Conservation (phyloP, 768 basidiomycete species). For the Mycena galericulata region DNA sequence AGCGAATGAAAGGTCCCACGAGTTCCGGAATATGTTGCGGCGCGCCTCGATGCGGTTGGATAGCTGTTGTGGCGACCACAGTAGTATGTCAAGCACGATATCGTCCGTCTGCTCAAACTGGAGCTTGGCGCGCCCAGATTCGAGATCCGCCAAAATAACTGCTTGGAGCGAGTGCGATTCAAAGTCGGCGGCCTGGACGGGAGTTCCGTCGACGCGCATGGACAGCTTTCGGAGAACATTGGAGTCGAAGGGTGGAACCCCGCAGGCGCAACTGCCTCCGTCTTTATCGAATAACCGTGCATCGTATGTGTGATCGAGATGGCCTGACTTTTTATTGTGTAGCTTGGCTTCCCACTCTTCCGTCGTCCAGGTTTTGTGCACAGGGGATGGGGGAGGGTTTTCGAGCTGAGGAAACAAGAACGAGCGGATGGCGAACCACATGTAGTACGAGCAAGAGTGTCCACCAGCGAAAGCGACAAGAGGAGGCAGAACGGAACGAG, state of each 20-base stretch:
- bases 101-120: constrained; percentile 32
- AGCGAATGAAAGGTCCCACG: constrained; percentile 21
- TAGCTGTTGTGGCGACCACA: not conserved
- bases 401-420: constrained; percentile 3
- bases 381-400: not conserved
- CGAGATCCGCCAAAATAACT: constrained; percentile 20
- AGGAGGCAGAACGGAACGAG: constrained; percentile 8
- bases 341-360: constrained; percentile 28
- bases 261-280: constrained; percentile 9
- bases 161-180: constrained; percentile 19
- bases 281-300: not conserved
- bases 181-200: constrained; percentile 22
- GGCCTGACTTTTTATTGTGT: constrained; percentile 4
- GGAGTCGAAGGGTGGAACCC: constrained; percentile 9
- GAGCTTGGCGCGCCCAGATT: constrained; percentile 21
- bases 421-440: constrained; percentile 25
- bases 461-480: constrained; percentile 16
- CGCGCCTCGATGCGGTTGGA: constrained; percentile 3
- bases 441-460: constrained; percentile 26
- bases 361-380: not conserved
- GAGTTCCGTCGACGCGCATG: constrained; percentile 13
- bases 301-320: not conserved
- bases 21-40: constrained; percentile 6
- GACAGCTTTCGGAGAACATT: not conserved
- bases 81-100: not conserved